Evolutionary conservation across 768 basidiomycete species (phyloP).

Genomic region (Pulveroboletus ravenelii): DNA sequence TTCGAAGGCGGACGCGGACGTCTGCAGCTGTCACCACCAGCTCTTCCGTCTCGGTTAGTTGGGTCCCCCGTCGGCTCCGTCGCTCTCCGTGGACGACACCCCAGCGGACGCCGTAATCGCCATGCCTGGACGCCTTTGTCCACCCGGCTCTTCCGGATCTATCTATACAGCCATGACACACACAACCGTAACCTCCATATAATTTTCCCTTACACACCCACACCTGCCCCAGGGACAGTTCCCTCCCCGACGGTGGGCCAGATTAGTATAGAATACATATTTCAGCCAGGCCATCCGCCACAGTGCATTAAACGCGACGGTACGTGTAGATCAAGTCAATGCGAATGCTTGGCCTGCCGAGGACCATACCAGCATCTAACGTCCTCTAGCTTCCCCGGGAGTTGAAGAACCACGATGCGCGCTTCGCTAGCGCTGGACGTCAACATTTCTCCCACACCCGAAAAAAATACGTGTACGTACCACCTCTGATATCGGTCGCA

Average conservation of each 20-base stretch:
- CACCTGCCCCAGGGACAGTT: conserved; percentile 24
- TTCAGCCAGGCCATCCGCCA: conserved; percentile 10
- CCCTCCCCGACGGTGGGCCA: conserved; percentile 10
- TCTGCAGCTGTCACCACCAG: conserved; percentile 2
- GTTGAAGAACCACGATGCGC: conserved; percentile 92
- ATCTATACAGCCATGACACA: conserved; percentile 11
- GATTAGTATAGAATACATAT: conserved; percentile 27
- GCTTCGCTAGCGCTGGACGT: conserved; percentile 60
- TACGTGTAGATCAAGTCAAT: conserved; percentile 28
- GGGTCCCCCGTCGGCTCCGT: conserved; percentile 21
- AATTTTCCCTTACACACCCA: conserved; percentile 20
- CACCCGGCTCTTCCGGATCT: conserved; percentile 15
- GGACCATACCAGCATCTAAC: conserved; percentile 10
- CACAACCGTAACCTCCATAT: conserved; percentile 18
- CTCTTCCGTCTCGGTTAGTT: conserved; percentile 14
- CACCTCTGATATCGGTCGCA: conserved; percentile 27
- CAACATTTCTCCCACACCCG: conserved; percentile 15
- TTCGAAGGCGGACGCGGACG: not conserved
- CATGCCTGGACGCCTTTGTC: conserved; percentile 5
- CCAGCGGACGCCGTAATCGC: conserved; percentile 17
- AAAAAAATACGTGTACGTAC: conserved; percentile 24
- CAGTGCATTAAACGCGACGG: conserved; percentile 23
- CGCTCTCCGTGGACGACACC: not conserved
- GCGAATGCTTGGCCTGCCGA: conserved; percentile 9
- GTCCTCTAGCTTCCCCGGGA: conserved; percentile 51